Base-by-base conservation (phyloP, 169 alveolate genomes). In the Ichthyophthirius multifiliis region DNA sequence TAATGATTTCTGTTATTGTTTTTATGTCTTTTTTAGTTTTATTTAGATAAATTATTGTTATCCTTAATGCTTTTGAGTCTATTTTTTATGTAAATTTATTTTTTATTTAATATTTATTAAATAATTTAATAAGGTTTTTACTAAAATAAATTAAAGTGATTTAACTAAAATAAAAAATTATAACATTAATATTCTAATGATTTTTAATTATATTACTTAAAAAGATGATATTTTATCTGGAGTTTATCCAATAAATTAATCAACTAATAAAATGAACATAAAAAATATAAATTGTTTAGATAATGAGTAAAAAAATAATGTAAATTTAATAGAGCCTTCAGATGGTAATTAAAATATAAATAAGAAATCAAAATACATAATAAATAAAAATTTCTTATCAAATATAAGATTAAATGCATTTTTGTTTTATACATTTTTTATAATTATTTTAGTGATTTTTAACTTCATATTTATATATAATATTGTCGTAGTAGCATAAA, bases 201-300 rank as follows among this genome's bases (percentile, higher is more conserved):
- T 18, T 20, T 67, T 67, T 20, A 6, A 47, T n/a, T 67, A 37
- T 41, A 34, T 67, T 5, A 1, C 16, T 16, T 32, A 34, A 67
- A 67, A 67, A 39, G 77, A 67, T 67, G 77, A 67, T 41, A 15
- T 39, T 1, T 44, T 34, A 37, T 5, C 63, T 0, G 77, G 77
- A 9, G 45, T 44, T 67, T 39, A 55, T 7, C 10, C 35, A 6
- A 55, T 55, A 55, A 27, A 55, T 27, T 18, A 55, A 55, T 7
- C 46, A 9, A 9, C 46, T 41, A 27, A 5, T 27, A 55, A 55
- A 6, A 12, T 10, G 34, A 39, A 23, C 23, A 27, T 23, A 6
- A 23, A 55, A 10, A 23, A 20, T 3, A 2, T 3, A 55, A 39
- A 39, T 2, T 27, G 71, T 27, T 9, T 67, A 15, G 77, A 44